Conservation (phyloP, 805 yeast species). For the Brettanomyces sp. region DNA sequence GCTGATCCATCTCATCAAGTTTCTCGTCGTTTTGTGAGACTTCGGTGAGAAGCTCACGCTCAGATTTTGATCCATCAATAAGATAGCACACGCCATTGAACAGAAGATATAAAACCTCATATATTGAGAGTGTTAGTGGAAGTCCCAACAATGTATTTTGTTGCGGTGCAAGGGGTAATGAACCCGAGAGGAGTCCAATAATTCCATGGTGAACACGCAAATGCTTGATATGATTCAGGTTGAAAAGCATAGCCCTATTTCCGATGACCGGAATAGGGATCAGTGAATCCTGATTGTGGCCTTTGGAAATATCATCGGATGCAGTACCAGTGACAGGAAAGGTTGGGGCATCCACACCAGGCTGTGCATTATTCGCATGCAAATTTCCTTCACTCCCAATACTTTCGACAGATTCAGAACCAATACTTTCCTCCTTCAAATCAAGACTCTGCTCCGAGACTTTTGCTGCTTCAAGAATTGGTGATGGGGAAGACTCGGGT, state of each 20-base stretch:
- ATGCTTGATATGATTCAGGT: slow-evolving; percentile 39
- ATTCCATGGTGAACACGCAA: slow-evolving; percentile 53
- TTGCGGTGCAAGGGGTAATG: slow-evolving; percentile 85
- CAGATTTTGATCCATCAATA: slow-evolving; percentile 4
- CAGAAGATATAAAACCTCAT: slow-evolving; percentile 65
- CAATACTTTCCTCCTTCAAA: too few relatives aligned
- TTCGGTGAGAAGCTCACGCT: slow-evolving; percentile 3
- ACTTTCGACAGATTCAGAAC: too few relatives aligned
- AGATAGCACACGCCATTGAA: slow-evolving; percentile 13
- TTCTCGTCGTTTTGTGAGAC: not conserved
- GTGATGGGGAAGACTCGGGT: not conserved
- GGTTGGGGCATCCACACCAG: too few relatives aligned
- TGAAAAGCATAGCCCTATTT: slow-evolving; percentile 41
- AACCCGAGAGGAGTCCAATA: slow-evolving; percentile 72
- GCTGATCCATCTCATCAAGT: not conserved
- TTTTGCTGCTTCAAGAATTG: too few relatives aligned
- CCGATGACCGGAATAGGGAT: slow-evolving; percentile 5
- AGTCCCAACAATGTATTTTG: slow-evolving; percentile 82
- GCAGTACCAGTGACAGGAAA: not conserved
- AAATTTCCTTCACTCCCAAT: too few relatives aligned
- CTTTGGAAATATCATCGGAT: not conserved
- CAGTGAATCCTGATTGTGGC: not conserved
- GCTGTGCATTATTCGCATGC: too few relatives aligned
- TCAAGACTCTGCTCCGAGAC: too few relatives aligned
- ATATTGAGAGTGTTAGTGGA: slow-evolving; percentile 65